Conservation (phyloP, 2,329 filamentous ascomycete species). For the Cercospora sesami region DNA sequence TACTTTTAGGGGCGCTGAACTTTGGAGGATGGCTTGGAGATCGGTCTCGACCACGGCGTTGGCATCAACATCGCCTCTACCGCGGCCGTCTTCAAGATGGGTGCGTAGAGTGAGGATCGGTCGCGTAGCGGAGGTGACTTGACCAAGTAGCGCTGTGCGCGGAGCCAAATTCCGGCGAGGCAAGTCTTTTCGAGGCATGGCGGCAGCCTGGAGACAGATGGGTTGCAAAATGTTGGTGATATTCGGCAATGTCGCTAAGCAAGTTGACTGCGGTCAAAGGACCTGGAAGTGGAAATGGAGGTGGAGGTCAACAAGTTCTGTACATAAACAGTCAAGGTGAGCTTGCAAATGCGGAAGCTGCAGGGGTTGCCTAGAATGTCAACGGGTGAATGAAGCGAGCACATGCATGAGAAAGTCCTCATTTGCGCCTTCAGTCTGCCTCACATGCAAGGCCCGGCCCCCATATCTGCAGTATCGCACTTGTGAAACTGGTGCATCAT, state of each 20-base stretch:
- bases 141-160: not conserved
- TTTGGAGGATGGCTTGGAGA: not conserved
- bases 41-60: not conserved
- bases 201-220: not conserved
- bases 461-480: not conserved
- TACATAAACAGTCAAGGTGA: not conserved
- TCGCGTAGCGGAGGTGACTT: not conserved
- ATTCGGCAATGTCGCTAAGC: not conserved
- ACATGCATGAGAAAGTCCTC: not conserved
- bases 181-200: not conserved
- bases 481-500: not conserved
- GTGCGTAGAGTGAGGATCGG: not conserved
- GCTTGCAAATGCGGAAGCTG: not conserved
- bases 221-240: not conserved
- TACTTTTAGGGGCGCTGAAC: not conserved
- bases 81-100: not conserved
- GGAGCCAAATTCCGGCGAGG: not conserved
- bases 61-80: not conserved
- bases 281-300: not conserved
- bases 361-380: not conserved
- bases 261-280: not conserved
- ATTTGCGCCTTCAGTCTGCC: not conserved
- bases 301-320: not conserved
- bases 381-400: conserved; percentile 12
- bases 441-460: not conserved